Base-by-base conservation (phyloP, 164 flowering plant species). In the Protea cynaroides region DNA sequence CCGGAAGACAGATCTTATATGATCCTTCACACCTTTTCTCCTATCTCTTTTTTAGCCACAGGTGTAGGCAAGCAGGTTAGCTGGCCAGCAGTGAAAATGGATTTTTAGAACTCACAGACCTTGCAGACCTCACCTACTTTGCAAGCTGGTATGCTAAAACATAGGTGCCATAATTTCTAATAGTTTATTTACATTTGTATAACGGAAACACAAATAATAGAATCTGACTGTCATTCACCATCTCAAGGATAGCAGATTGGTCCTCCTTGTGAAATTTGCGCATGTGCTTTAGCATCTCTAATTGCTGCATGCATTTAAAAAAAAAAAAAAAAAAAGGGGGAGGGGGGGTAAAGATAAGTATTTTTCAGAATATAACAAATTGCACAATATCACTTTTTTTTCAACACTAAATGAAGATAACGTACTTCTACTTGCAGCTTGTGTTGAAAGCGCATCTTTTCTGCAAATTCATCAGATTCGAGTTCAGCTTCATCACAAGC, bases 401-500 rank as follows among this genome's bases (percentile, higher is more conserved):
- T 25, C 19, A 51, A 50, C 34, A 24, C 52, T 25, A 37, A 60
- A 18, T 25, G 3, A 36, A 29, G 17, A 25, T 56, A 24, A 46
- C 36, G 5, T 66, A 92, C 98, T 93, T 85, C 78, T 52, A 80
- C 86, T 29, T 90, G 92, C 61, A 92, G 71, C 50, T 79, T 72
- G 43, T 81, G 73, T 61, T 82, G 96, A 67, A 55, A 69, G 5
- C 59, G 67, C 79, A 84, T 69, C 72, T 76, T 88, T 75, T 84
- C 88, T 57, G 83, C 79, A 78, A 89, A 85, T 67, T 83, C 86
- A 36, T 83, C 88, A 37, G 91, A 80, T 68, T 83, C 92, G 72
- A 90, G 87, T 76, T 85, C 90, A 56, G 96, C 98, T 80, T 92
- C 98, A 67, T 90, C 96, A 83, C 98, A 92, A 12, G 85, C 96